Percentiles rank a stretch among this genome's conserved stretches.
These are phyloP conservation scores for Phytophthora boehmeriae DNA, from an alignment of 352 stramenopile species.

Conservation along the genomic window DNA sequence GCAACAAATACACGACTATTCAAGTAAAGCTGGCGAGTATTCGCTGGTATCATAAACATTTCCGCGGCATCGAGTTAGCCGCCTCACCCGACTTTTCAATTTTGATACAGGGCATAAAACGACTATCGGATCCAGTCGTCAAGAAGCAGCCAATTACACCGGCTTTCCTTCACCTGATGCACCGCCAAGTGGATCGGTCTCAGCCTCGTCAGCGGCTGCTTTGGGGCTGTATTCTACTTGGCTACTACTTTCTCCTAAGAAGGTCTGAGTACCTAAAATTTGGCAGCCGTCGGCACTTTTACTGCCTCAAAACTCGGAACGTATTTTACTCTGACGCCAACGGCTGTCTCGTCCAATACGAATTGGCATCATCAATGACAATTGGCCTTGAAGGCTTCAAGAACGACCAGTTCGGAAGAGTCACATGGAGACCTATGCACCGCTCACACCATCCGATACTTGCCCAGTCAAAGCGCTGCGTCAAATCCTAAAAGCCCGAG, in stretches of 20 bases:
- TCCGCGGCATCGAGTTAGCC: not conserved
- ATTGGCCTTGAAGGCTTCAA: slow-evolving; percentile 5
- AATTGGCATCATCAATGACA: not conserved
- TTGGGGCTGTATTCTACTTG: not conserved
- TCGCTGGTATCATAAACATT: slow-evolving; percentile 1
- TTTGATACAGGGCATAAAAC: not conserved
- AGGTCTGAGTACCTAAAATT: not conserved
- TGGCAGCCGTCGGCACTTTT: not conserved
- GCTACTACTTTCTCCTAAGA: slow-evolving; percentile 2
- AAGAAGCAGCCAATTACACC: slow-evolving; percentile 11
- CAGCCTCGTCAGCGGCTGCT: not conserved
- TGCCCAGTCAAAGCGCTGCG: too few species aligned
- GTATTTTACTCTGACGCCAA: not conserved
- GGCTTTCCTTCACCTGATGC: too few species aligned
- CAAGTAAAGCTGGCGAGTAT: slow-evolving; percentile 1
- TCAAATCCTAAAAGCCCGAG: too few species aligned
- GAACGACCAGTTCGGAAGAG: slow-evolving; percentile 7
- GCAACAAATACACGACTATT: too few species aligned
- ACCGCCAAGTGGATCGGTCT: not conserved
- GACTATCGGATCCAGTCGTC: not conserved
- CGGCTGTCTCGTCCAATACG: not conserved
- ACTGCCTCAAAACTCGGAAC: slow-evolving; percentile 1
- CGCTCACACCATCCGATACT: too few species aligned
- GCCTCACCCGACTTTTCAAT: not conserved
- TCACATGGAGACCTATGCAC: slow-evolving; percentile 1